Evolutionary conservation across 1,139 yeast species (phyloP).

Genomic region (Geotrichum citri-aurantii): DNA sequence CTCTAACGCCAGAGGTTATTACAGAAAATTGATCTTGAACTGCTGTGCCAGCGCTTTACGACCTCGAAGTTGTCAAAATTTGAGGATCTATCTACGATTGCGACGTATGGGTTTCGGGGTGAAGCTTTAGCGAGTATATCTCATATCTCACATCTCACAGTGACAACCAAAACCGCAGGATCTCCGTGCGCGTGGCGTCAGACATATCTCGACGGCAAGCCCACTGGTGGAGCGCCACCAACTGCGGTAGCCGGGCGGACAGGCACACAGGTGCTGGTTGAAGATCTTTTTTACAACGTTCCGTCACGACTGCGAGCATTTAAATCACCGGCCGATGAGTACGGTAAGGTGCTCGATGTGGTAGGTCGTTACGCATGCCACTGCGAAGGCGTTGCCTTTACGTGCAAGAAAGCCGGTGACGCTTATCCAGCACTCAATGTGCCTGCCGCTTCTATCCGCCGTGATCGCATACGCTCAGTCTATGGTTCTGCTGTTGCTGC

Average conservation of each 20-base stretch:
- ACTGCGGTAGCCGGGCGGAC: constrained; percentile 78
- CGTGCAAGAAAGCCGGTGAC: constrained; percentile 74
- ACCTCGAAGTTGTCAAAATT: constrained; percentile 60
- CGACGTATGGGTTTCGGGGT: constrained; percentile 75
- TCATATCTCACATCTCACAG: constrained; percentile 58
- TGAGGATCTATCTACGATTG: constrained; percentile 47
- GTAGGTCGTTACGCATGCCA: constrained; percentile 81
- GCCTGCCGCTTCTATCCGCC: constrained; percentile 32
- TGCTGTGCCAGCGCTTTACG: constrained; percentile 60
- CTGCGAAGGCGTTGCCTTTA: constrained; percentile 60
- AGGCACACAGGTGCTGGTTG: constrained; percentile 83
- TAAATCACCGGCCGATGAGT: constrained; percentile 67
- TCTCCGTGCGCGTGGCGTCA: constrained; percentile 64
- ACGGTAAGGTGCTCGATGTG: constrained; percentile 69
- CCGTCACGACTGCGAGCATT: constrained; percentile 72
- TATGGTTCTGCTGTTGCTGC: constrained; percentile 68
- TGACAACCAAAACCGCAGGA: constrained; percentile 61
- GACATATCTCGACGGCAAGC: constrained; percentile 56
- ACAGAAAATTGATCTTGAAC: constrained; percentile 52
- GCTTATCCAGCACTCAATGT: constrained; percentile 27
- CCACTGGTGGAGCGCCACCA: constrained; percentile 44
- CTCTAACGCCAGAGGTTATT: constrained; percentile 2
- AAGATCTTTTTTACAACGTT: constrained; percentile 83
- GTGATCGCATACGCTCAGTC: constrained; percentile 67
- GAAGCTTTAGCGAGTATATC: constrained; percentile 73